Evolutionary conservation across 2,329 filamentous ascomycete genomes (phyloP), one percentile per base, ranked within the genome.

Genomic region (Penicillium sp.): DNA sequence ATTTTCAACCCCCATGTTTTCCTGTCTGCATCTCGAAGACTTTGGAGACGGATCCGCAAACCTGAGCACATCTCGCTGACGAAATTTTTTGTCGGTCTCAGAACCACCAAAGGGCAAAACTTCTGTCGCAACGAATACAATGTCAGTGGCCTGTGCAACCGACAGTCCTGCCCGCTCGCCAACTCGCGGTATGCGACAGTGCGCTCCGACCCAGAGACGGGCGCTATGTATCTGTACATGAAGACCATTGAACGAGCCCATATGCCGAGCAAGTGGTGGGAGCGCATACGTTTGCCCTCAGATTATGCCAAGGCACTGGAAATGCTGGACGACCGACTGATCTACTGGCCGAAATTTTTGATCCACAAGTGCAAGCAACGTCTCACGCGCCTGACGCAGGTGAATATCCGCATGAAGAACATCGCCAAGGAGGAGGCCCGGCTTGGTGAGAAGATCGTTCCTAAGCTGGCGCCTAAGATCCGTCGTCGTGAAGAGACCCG

Each of bases 81-180:
- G 32, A 8, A 29, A 42, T 7, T 9, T 42, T 37, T 46, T 37
- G 10, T 20, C 4, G 9, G 5, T 13, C 31, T 37, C 63, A 88
- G 82, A 74, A 88, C 85, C 16, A 87, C 87, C 20, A 94, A 91
- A 71, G 80, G 85, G 49, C 85, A 93, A 69, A 96, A 83, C 62
- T 98, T 97, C 72, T 98, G 93, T 72, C 85, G 91, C 68, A 95
- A 96, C 72, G 90, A 91, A 72, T 86, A 89, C 78, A 95, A 94
- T 67, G 85, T 89, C 52, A 86, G 81, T 10, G 85, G 87, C 45
- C 80, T 91, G 52, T 93, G 87, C 74, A 89, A 87, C 66, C 80
- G 89, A 48, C 88, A 95, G 69, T 88, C 87, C 44, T 95, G 90
- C 67, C 89, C 90, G 2, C 81, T 95, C 47, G 89, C 90, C 57